Conservation (phyloP, 768 basidiomycete species). For the Suillus subluteus region DNA sequence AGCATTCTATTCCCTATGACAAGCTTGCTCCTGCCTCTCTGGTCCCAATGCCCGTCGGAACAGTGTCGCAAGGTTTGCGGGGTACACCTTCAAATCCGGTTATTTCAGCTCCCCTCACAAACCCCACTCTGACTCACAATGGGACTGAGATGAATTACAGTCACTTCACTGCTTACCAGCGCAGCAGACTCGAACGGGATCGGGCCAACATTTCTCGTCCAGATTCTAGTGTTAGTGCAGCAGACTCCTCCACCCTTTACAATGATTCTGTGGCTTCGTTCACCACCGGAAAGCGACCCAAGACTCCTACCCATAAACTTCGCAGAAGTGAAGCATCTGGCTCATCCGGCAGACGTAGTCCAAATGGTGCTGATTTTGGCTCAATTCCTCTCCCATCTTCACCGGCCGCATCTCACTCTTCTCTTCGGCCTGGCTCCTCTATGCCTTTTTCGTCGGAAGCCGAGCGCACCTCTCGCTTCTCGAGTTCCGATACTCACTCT, state of each 20-base stretch:
- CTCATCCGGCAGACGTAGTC: slow-evolving; percentile 51
- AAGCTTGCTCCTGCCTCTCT: slow-evolving; percentile 57
- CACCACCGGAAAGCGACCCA: slow-evolving; percentile 37
- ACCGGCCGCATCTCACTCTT: slow-evolving; percentile 34
- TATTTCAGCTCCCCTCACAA: slow-evolving; percentile 85
- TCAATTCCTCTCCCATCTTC: slow-evolving; percentile 41
- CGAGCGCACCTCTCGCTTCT: slow-evolving; percentile 64
- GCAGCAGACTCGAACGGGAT: slow-evolving; percentile 57
- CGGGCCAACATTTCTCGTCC: slow-evolving; percentile 44
- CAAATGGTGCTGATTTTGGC: slow-evolving; percentile 57
- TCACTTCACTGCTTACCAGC: slow-evolving; percentile 47
- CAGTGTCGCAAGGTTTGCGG: slow-evolving; percentile 57
- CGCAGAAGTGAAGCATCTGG: slow-evolving; percentile 60
- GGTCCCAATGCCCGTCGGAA: slow-evolving; percentile 61
- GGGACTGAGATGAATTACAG: slow-evolving; percentile 72
- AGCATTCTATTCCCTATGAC: slow-evolving; percentile 75
- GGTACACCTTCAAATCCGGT: slow-evolving; percentile 33
- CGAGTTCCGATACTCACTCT: slow-evolving; percentile 53
- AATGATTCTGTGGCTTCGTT: slow-evolving; percentile 50
- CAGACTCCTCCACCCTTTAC: slow-evolving; percentile 63
- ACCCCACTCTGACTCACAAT: slow-evolving; percentile 72
- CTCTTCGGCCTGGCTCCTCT: slow-evolving; percentile 53
- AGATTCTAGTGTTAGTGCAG: slow-evolving; percentile 55
- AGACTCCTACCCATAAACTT: slow-evolving; percentile 39
- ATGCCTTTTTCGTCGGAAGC: slow-evolving; percentile 59